Percentiles rank a stretch among this genome's conserved stretches.
phyloP scores from a whole-genome alignment of 2,329 filamentous ascomycete genomes.

The Trichoderma arundinaceum region DNA sequence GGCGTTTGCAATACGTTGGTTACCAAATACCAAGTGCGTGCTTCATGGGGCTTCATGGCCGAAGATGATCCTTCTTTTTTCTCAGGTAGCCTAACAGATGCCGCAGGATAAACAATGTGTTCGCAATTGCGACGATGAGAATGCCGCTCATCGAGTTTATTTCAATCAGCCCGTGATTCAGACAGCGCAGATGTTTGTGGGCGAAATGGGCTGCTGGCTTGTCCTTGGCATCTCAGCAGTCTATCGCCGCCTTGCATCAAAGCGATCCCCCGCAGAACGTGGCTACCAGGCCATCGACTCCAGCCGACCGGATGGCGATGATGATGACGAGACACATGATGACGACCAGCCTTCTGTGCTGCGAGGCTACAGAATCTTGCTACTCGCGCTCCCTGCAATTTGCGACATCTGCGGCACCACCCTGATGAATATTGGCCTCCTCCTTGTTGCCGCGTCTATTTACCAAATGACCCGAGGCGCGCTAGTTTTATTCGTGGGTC shows the following conservation, averaged over 20 bases:
- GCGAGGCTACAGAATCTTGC: conserved; percentile 69
- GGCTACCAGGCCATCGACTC: conserved; percentile 71
- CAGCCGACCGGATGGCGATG: conserved; percentile 43
- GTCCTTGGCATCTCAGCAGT: conserved; percentile 75
- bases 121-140: conserved; percentile 76
- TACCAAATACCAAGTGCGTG: conserved; percentile 87
- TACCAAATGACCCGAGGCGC: conserved; percentile 99
- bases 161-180: conserved; percentile 98
- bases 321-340: conserved; percentile 35
- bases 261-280: conserved; percentile 49
- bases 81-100: conserved; percentile 16
- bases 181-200: conserved; percentile 97
- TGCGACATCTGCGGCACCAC: conserved; percentile 96
- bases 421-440: conserved; percentile 92
- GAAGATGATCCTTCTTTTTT: background rate
- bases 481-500: conserved; percentile 90
- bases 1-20: conserved; percentile 96
- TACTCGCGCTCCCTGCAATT: conserved; percentile 84
- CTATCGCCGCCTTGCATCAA: conserved; percentile 62
- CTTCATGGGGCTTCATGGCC: background rate
- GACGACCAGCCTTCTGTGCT: conserved; percentile 61
- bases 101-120: conserved; percentile 93
- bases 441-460: conserved; percentile 93
- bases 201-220: conserved; percentile 95
- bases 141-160: conserved; percentile 68